These are phyloP conservation scores for Alternaria sp. DNA, from an alignment of 2,329 filamentous ascomycete genomes.

Conservation along the genomic window DNA sequence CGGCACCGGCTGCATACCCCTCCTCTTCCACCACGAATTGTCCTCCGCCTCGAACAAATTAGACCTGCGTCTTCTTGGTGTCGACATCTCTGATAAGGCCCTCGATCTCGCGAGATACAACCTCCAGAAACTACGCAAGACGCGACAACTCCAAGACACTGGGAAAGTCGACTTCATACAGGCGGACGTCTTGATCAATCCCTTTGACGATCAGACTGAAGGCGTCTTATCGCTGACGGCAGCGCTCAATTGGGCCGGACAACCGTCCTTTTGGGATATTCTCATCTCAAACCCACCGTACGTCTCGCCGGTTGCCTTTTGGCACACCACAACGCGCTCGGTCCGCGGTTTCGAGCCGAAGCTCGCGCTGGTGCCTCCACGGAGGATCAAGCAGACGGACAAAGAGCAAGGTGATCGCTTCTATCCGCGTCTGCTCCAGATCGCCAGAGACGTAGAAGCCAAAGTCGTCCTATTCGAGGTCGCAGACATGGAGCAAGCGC, in stretches of 20 bases:
- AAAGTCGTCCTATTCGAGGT: constrained; percentile 72
- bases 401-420: constrained; percentile 62
- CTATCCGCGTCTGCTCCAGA: constrained; percentile 68
- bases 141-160: neutral
- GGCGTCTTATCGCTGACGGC: constrained; percentile 20
- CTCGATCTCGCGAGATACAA: constrained; percentile 72
- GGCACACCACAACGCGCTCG: constrained; percentile 69
- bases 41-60: constrained; percentile 33
- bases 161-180: constrained; percentile 55
- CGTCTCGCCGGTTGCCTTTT: constrained; percentile 71
- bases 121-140: constrained; percentile 50
- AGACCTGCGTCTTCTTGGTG: constrained; percentile 64
- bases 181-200: constrained; percentile 55
- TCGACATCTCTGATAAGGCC: constrained; percentile 75
- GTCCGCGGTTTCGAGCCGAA: constrained; percentile 83
- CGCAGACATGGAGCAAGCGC: constrained; percentile 71
- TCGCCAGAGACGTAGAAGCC: constrained; percentile 59
- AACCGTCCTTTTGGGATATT: constrained; percentile 59
- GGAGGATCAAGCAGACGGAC: constrained; percentile 19
- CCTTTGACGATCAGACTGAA: constrained; percentile 53
- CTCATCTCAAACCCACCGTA: constrained; percentile 92
- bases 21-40: constrained; percentile 73
- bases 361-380: constrained; percentile 70
- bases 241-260: constrained; percentile 17
- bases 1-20: constrained; percentile 87